phyloP scores from a whole-genome alignment of 768 basidiomycete species.

The Sporobolomyces roseus region DNA sequence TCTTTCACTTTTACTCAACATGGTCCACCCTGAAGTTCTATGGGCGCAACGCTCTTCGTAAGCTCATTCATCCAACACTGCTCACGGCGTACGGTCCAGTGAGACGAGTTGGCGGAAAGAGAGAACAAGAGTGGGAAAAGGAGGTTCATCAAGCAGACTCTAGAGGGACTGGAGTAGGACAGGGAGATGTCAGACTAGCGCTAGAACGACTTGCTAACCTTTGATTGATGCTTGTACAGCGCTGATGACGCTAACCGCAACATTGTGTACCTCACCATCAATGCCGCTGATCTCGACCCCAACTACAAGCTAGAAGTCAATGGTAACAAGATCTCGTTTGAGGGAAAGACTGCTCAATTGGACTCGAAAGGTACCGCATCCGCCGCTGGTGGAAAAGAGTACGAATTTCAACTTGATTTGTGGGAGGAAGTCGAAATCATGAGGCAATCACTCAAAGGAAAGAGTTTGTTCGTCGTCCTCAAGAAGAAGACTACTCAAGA shows the following conservation, averaged over 20 bases:
- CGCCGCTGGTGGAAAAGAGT: slow-evolving; percentile 59
- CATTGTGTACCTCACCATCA: slow-evolving; percentile 39
- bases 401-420: slow-evolving; percentile 70
- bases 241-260: slow-evolving; percentile 47
- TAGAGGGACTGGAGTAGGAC: no score
- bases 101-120: no score
- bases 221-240: slow-evolving; percentile 40
- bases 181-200: no score
- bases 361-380: slow-evolving; percentile 45
- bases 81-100: no score
- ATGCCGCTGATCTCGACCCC: slow-evolving; percentile 36
- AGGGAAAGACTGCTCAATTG: slow-evolving; percentile 46
- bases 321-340: slow-evolving; percentile 49
- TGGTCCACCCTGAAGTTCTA: slow-evolving; percentile 73
- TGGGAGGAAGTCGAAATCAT: slow-evolving; percentile 71
- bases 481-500: slow-evolving; percentile 71
- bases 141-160: no score
- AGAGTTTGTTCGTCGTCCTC: slow-evolving; percentile 64
- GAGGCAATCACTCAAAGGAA: slow-evolving; percentile 61
- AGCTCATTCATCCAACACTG: not conserved
- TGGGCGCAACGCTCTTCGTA: slow-evolving; percentile 91
- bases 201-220: no score
- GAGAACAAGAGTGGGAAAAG: no score
- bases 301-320: slow-evolving; percentile 44
- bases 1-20: not conserved